These are phyloP conservation scores for Gaeumannomyces tritici DNA, from an alignment of 2,329 filamentous ascomycete genomes.

Conservation along the genomic window DNA sequence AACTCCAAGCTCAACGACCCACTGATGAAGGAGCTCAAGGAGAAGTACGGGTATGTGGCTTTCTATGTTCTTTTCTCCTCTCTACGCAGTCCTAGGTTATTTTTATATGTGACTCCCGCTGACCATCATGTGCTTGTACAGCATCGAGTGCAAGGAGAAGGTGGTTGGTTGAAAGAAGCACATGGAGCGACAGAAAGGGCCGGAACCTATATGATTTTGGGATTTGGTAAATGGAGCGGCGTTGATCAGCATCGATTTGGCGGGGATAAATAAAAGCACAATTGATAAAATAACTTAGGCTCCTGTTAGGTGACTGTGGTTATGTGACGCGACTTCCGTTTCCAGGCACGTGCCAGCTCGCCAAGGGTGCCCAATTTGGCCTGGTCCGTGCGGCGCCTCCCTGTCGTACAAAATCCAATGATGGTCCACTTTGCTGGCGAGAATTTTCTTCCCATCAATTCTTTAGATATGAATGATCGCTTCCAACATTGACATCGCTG, in stretches of 20 bases:
- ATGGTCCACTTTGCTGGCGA: background rate
- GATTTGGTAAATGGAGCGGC: no score
- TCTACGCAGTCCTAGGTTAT: background rate
- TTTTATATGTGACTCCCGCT: background rate
- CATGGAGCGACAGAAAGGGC: background rate
- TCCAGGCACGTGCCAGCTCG: no score
- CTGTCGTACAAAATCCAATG: background rate
- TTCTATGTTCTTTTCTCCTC: background rate
- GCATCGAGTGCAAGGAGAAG: slow-evolving; percentile 15
- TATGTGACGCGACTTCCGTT: no score
- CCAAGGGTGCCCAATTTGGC: background rate
- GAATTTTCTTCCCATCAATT: background rate
- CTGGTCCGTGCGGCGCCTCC: no score
- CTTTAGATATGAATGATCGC: no score
- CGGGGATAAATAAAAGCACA: no score
- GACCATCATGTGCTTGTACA: slow-evolving; percentile 4
- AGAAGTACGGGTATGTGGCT: slow-evolving; percentile 49
- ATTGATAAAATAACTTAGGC: no score
- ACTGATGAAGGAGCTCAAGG: slow-evolving; percentile 68
- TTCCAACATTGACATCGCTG: background rate
- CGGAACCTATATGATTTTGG: no score
- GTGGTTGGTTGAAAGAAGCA: slow-evolving; percentile 6
- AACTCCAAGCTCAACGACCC: slow-evolving; percentile 53
- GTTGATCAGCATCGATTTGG: no score
- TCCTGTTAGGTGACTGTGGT: no score